Conservation (phyloP, 768 basidiomycete species). For the Kwoniella shandongensis region DNA sequence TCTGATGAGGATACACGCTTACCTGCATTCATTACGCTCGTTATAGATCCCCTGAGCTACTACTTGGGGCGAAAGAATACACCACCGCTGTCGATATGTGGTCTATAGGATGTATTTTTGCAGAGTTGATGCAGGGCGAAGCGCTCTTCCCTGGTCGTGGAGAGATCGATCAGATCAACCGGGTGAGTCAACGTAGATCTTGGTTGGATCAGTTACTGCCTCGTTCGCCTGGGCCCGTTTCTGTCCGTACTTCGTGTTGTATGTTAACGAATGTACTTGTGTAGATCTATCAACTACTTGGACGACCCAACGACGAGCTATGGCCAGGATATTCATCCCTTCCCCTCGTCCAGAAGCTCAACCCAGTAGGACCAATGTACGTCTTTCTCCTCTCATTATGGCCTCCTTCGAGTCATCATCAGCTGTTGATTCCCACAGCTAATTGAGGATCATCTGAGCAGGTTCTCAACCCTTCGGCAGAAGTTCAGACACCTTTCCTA, state of each 20-base stretch:
- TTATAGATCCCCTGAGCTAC: constrained; percentile 69
- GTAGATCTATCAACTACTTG: constrained; percentile 86
- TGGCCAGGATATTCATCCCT: constrained; percentile 84
- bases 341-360: constrained; percentile 77
- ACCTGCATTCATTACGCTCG: constrained; percentile 1
- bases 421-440: too few species aligned
- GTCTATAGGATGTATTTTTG: constrained; percentile 99
- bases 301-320: constrained; percentile 78
- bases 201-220: too few species aligned
- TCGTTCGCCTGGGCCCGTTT: neutral
- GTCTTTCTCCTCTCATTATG: constrained; percentile 23
- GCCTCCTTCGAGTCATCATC: neutral
- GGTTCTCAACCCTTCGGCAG: constrained; percentile 64
- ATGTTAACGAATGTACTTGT: too few species aligned
- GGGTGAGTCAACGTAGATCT: constrained; percentile 61
- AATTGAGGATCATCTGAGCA: constrained; percentile 19
- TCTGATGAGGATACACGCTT: neutral
- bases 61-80: constrained; percentile 88
- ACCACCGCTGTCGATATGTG: constrained; percentile 96
- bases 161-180: constrained; percentile 85
- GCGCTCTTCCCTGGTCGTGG: constrained; percentile 97
- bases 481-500: constrained; percentile 81
- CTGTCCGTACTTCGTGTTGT: too few species aligned
- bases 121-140: constrained; percentile 89
- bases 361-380: constrained; percentile 51